Percentiles rank a stretch among this genome's conserved stretches.
phyloP scores from a whole-genome alignment of 2,329 filamentous ascomycete genomes.

The Trichoderma sp. region DNA sequence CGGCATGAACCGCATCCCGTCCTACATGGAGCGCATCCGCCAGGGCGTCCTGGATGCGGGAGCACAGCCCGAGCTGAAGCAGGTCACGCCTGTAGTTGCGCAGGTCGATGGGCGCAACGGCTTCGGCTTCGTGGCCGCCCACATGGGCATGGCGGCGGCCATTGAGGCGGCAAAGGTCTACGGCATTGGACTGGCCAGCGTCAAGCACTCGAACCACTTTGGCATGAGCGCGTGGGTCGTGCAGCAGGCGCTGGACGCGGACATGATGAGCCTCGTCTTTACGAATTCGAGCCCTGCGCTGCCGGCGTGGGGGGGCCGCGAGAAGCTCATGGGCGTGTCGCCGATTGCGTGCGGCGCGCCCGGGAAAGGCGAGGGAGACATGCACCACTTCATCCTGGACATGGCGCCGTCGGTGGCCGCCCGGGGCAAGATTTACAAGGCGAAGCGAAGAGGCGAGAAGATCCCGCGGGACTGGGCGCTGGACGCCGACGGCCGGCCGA shows the following conservation, averaged over 20 bases:
- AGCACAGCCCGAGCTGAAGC: conserved; percentile 58
- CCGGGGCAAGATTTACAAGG: conserved; percentile 73
- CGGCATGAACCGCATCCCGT: conserved; percentile 73
- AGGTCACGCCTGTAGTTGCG: conserved; percentile 70
- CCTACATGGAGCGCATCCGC: conserved; percentile 73
- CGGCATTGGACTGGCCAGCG: conserved; percentile 74
- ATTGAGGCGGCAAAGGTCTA: conserved; percentile 64
- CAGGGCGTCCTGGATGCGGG: conserved; percentile 66
- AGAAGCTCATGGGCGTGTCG: conserved; percentile 71
- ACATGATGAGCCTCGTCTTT: conserved; percentile 70
- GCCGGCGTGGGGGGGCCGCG: conserved; percentile 68
- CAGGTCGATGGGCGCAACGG: conserved; percentile 69
- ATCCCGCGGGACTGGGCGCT: conserved; percentile 76
- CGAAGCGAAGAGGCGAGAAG: conserved; percentile 64
- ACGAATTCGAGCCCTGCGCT: conserved; percentile 73
- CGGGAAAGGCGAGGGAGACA: conserved; percentile 51
- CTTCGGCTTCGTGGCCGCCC: conserved; percentile 74
- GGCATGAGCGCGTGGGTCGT: conserved; percentile 83
- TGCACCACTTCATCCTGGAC: conserved; percentile 67
- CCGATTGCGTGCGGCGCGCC: conserved; percentile 78
- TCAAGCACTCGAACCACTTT: conserved; percentile 80
- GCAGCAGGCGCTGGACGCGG: conserved; percentile 71
- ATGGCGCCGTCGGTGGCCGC: conserved; percentile 73
- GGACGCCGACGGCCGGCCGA: conserved; percentile 67
- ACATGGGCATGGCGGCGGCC: conserved; percentile 65